These are phyloP conservation scores for Suhomyces canberraensis DNA, from an alignment of 805 yeast species.

Conservation along the genomic window DNA sequence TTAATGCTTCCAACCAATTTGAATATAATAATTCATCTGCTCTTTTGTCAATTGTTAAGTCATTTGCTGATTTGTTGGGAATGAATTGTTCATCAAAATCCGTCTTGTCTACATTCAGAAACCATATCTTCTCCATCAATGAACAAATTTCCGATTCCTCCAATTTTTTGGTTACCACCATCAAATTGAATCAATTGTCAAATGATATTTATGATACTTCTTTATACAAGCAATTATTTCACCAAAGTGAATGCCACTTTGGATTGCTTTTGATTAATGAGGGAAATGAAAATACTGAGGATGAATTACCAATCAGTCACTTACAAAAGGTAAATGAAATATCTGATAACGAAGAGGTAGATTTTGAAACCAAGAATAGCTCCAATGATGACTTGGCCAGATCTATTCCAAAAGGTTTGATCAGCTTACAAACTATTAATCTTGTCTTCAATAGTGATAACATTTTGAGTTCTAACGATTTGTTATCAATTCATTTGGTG, in stretches of 20 bases:
- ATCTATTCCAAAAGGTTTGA: constrained; percentile 8
- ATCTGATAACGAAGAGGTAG: constrained; percentile 2
- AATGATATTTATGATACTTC: constrained; percentile 18
- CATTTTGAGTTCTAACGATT: constrained; percentile 31
- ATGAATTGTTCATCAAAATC: constrained; percentile 26
- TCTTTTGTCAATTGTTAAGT: constrained; percentile 31
- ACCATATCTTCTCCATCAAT: constrained; percentile 28
- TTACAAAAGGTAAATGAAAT: constrained; percentile 1
- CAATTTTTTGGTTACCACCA: constrained; percentile 26
- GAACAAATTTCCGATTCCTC: constrained; percentile 27
- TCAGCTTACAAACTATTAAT: constrained; percentile 18
- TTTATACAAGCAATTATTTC: constrained; percentile 26
- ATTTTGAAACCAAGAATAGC: constrained; percentile 5
- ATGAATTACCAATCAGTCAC: constrained; percentile 1
- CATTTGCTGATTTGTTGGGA: constrained; percentile 31
- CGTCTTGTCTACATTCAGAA: constrained; percentile 29
- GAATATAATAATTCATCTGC: constrained; percentile 31
- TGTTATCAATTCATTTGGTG: constrained; percentile 28
- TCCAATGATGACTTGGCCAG: background rate
- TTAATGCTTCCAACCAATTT: constrained; percentile 15
- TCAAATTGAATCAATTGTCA: constrained; percentile 15
- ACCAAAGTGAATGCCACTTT: constrained; percentile 25
- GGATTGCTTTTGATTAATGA: constrained; percentile 30
- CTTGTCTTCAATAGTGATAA: constrained; percentile 31
- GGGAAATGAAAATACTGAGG: background rate